Evolutionary conservation across 371 early-diverging fungal genomes (phyloP).

Genomic region (Dinochytrium kinnereticum): DNA sequence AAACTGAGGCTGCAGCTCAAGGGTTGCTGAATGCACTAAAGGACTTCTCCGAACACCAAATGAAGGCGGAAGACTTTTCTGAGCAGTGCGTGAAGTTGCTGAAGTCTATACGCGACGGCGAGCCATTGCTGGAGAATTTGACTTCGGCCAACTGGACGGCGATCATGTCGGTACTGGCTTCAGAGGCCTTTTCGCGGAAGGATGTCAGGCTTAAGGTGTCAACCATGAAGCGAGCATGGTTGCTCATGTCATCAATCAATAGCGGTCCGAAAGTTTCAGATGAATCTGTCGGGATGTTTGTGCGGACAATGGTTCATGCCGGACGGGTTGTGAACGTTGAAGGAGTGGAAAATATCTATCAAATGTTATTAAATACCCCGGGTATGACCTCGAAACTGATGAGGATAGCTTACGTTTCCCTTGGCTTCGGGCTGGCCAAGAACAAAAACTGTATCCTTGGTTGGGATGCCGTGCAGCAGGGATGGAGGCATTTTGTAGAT

Average conservation of each 20-base stretch:
- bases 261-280: not conserved
- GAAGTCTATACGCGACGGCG: too few relatives aligned
- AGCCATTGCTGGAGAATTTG: not conserved
- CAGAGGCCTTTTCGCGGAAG: too few relatives aligned
- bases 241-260: not conserved
- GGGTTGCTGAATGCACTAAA: too few relatives aligned
- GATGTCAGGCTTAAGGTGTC: not conserved
- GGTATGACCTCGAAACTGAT: not conserved
- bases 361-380: not conserved
- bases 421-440: not conserved
- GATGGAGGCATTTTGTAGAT: not conserved
- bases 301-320: not conserved
- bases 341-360: not conserved
- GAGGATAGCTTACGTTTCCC: not conserved
- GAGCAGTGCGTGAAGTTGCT: too few relatives aligned
- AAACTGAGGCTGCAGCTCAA: too few relatives aligned
- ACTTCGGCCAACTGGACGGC: not conserved
- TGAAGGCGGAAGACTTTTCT: too few relatives aligned
- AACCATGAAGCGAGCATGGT: not conserved
- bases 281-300: not conserved
- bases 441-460: not conserved
- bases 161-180: not conserved
- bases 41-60: too few relatives aligned
- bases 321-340: not conserved
- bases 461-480: not conserved